Percentiles rank a stretch among this genome's conserved stretches.
These are phyloP conservation scores for Trichoderma sp. DNA, from an alignment of 2,329 filamentous ascomycete genomes.

Conservation along the genomic window DNA sequence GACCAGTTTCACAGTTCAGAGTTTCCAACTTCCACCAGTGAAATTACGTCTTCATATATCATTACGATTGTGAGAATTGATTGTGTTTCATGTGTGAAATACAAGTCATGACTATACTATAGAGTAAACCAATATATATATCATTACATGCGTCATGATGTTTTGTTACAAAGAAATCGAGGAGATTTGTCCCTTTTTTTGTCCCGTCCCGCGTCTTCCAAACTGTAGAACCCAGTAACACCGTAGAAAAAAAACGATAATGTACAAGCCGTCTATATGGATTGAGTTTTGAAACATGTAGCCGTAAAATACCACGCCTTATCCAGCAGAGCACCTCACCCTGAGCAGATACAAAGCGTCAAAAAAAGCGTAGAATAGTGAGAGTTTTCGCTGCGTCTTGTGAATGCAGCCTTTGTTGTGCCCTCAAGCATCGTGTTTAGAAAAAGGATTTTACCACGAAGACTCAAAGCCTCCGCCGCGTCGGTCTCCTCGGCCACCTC, in stretches of 20 bases:
- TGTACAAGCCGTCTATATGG: conserved; percentile 16
- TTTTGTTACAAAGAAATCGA: neutral
- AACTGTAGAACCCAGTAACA: conserved; percentile 8
- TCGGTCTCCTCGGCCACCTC: neutral
- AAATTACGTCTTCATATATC: neutral
- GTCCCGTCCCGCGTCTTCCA: conserved; percentile 2
- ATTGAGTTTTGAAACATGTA: conserved; percentile 5
- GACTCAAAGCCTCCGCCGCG: conserved; percentile 22
- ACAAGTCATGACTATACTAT: conserved; percentile 13
- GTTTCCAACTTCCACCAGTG: neutral
- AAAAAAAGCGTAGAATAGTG: conserved; percentile 2
- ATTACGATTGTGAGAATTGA: neutral
- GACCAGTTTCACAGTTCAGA: neutral
- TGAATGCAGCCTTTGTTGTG: neutral
- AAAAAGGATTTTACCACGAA: conserved; percentile 9
- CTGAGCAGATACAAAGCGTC: neutral
- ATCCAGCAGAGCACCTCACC: neutral
- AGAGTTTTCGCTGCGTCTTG: neutral
- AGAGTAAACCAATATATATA: conserved; percentile 7
- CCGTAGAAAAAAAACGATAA: conserved; percentile 4
- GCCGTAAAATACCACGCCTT: conserved; percentile 1
- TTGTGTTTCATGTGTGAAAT: neutral
- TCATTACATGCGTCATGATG: conserved; percentile 11
- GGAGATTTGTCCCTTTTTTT: conserved; percentile 16
- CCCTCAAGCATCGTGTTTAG: neutral